Base-by-base conservation (phyloP, 169 alveolate genomes). In the Plasmodium cynomolgi region DNA sequence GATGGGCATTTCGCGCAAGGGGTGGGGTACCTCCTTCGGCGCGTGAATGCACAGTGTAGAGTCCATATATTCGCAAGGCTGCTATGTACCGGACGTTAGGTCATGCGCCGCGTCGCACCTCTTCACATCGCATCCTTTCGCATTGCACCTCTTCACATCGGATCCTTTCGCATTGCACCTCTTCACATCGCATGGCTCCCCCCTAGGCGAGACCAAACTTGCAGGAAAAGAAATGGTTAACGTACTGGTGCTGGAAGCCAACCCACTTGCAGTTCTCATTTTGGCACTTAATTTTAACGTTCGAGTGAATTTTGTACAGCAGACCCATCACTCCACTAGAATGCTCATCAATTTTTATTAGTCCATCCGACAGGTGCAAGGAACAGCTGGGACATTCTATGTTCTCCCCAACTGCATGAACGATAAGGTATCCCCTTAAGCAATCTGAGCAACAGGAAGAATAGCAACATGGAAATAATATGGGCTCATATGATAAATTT, bases 401-500 rank as follows among this genome's bases (percentile, higher is more conserved):
- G 9, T 71, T 71, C 33, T 47, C 44, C 58, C 83, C 34, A 82
- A 47, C 29, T 20, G 29, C 44, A 7, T 82, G 56, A 13, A 23
- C 26, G 68, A 73, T 50, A 31, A 91, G 50, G 71, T 82, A 91
- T 34, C 47, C 84, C 29, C 81, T 20, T 2, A 81, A 73, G 41
- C 95, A 91, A 34, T 91, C 95, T 1, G 95, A 72, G 26, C 95
- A 91, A 9, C 82, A 82, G 15, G 95, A 71, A 8, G 73, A n/a
- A 47, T 81, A 91, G 58, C 95, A 91, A 72, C 95, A 91, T 17
- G 95, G 84, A 56, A 91, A 34, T 74, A 91, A 74, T 8, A 68
- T 82, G 4, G 95, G 95, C 1, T 91, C 74, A 82, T 91, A 81
- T 0, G 95, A 81, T 54, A 91, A 82, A 74, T 91, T 13, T 0